These are phyloP conservation scores for Crataegus laevigata DNA, from an alignment of 306 rosid genomes.

Conservation along the genomic window DNA sequence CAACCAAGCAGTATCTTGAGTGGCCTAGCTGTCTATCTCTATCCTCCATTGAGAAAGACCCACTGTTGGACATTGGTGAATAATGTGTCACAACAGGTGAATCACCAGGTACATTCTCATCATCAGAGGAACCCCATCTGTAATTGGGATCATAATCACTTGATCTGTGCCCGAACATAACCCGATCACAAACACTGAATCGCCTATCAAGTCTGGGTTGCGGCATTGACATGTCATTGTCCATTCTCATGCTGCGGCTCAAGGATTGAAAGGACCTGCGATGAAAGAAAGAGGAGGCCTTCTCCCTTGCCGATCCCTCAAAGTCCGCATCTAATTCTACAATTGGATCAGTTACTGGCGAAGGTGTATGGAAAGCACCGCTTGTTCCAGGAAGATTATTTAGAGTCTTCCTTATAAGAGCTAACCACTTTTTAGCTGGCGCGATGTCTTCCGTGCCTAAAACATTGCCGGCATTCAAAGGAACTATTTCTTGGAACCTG, in stretches of 20 bases:
- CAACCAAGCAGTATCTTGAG: slow-evolving; percentile 84
- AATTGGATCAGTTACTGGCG: slow-evolving; percentile 84
- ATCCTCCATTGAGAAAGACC: slow-evolving; percentile 62
- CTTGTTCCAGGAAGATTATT: slow-evolving; percentile 85
- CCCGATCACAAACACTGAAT: slow-evolving; percentile 74
- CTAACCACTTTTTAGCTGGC: slow-evolving; percentile 95
- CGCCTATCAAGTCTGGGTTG: slow-evolving; percentile 79
- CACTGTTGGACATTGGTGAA: slow-evolving; percentile 59
- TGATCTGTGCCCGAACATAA: slow-evolving; percentile 58
- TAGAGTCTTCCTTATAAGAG: slow-evolving; percentile 78
- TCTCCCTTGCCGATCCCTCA: slow-evolving; percentile 82
- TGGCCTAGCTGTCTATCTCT: slow-evolving; percentile 62
- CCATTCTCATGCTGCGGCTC: slow-evolving; percentile 96
- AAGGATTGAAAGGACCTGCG: slow-evolving; percentile 89
- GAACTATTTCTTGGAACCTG: slow-evolving; percentile 99
- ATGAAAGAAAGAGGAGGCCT: slow-evolving; percentile 73
- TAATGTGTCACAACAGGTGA: slow-evolving; percentile 51
- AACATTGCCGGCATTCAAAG: slow-evolving; percentile 97
- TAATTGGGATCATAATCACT: slow-evolving; percentile 75
- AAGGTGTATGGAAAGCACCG: slow-evolving; percentile 66
- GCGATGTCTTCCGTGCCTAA: slow-evolving; percentile 97
- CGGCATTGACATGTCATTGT: slow-evolving; percentile 57
- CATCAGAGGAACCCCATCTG: slow-evolving; percentile 86
- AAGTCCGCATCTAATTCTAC: slow-evolving; percentile 82
- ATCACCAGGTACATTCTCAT: slow-evolving; percentile 66